Evolutionary conservation across 352 stramenopile genomes (phyloP).

Genomic region (Elongisporangium prolatum): DNA sequence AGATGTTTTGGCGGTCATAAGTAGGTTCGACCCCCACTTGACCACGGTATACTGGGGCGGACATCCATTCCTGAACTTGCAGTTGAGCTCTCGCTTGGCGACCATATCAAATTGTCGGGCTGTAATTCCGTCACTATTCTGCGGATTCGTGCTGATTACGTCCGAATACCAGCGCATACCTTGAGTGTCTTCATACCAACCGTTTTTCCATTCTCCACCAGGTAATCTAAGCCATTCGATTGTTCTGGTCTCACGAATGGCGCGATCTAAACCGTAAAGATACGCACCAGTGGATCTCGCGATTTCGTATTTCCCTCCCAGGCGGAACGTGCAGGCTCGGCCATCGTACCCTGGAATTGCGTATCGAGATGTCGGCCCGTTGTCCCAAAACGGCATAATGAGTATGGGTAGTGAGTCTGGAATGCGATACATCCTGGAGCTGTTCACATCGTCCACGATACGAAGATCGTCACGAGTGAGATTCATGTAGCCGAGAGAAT

Average conservation of each 20-base stretch:
- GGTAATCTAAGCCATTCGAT: slow-evolving; percentile 13
- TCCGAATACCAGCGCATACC: slow-evolving; percentile 21
- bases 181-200: slow-evolving; percentile 24
- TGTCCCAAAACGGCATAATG: slow-evolving; percentile 25
- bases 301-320: neutral
- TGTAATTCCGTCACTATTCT: slow-evolving; percentile 13
- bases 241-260: slow-evolving; percentile 6
- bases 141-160: slow-evolving; percentile 14
- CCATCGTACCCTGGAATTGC: slow-evolving; percentile 1
- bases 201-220: slow-evolving; percentile 18
- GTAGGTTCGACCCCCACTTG: slow-evolving; percentile 23
- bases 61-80: slow-evolving; percentile 7
- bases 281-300: neutral
- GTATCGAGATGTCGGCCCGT: neutral
- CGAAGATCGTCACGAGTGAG: slow-evolving; percentile 11
- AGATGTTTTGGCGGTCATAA: slow-evolving; percentile 9
- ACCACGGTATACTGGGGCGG: neutral
- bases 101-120: slow-evolving; percentile 33
- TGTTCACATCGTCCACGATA: slow-evolving; percentile 18
- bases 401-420: slow-evolving; percentile 28
- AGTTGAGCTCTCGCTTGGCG: slow-evolving; percentile 22
- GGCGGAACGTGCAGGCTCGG: neutral
- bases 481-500: slow-evolving; percentile 18
- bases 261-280: slow-evolving; percentile 19
- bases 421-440: slow-evolving; percentile 17